phyloP scores from a whole-genome alignment of 306 rosid genomes.

The Geum urbanum region DNA sequence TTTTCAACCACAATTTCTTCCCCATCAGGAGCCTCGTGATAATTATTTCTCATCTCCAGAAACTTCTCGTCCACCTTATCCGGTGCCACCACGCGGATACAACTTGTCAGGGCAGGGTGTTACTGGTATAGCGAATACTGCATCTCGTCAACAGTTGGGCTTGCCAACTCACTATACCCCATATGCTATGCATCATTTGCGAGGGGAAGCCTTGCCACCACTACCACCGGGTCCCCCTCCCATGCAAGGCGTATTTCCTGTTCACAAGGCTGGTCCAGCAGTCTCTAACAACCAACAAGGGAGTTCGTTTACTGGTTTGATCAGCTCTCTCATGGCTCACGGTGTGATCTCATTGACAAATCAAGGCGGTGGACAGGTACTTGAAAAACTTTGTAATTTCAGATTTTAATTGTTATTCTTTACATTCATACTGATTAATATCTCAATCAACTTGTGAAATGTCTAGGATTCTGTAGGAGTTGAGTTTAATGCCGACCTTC shows the following conservation, averaged over 20 bases:
- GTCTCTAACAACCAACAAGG: conserved; percentile 53
- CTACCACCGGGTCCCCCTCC: conserved; percentile 59
- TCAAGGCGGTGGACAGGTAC: conserved; percentile 65
- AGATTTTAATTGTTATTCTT: conserved; percentile 20
- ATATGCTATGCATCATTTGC: conserved; percentile 49
- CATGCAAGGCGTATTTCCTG: conserved; percentile 42
- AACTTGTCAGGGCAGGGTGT: conserved; percentile 41
- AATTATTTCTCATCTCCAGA: conserved; percentile 18
- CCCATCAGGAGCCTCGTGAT: conserved; percentile 39
- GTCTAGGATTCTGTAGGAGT: conserved; percentile 77
- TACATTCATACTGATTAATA: conserved; percentile 17
- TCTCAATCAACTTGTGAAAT: conserved; percentile 27
- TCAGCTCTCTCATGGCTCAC: conserved; percentile 82
- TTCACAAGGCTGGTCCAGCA: conserved; percentile 43
- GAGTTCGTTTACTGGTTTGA: conserved; percentile 55
- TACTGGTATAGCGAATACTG: conserved; percentile 37
- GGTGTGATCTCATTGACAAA: conserved; percentile 74
- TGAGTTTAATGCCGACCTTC: conserved; percentile 73
- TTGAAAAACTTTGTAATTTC: conserved; percentile 10
- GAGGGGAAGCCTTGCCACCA: conserved; percentile 51
- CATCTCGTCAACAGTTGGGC: conserved; percentile 41
- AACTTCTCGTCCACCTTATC: conserved; percentile 28
- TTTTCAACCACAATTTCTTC: conserved; percentile 42
- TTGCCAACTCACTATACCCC: conserved; percentile 36
- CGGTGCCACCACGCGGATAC: conserved; percentile 36